Conservation (phyloP, 768 basidiomycete genomes). For the Suillus weaverae region DNA sequence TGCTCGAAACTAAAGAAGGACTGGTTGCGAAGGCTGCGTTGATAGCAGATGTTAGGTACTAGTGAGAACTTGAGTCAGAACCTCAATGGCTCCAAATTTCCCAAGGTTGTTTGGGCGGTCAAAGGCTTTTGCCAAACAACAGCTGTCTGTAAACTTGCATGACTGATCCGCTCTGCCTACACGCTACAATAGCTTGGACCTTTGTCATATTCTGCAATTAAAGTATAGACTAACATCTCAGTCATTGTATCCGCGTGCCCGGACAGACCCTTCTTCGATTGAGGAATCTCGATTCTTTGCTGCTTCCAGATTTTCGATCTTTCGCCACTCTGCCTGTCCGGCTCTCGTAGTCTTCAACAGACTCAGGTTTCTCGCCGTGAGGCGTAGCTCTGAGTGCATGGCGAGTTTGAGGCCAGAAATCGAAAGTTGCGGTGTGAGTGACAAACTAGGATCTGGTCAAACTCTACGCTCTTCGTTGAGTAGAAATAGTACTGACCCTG, state of each 20-base stretch:
- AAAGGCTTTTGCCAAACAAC: neutral
- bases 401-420: conserved; percentile 75
- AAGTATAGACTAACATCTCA: conserved; percentile 26
- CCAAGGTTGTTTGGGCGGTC: neutral
- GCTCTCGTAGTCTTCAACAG: conserved; percentile 68
- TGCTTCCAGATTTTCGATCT: conserved; percentile 74
- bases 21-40: neutral
- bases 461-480: neutral
- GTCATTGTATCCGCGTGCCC: conserved; percentile 62
- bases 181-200: neutral
- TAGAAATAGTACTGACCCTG: conserved; percentile 46
- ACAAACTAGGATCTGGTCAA: conserved; percentile 47
- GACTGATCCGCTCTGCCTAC: neutral
- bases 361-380: conserved; percentile 75
- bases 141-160: no score
- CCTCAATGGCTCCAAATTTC: neutral
- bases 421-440: conserved; percentile 78
- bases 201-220: neutral
- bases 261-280: conserved; percentile 31
- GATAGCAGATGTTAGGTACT: no score
- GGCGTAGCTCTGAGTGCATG: conserved; percentile 83
- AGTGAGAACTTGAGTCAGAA: no score
- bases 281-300: conserved; percentile 51
- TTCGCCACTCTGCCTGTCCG: conserved; percentile 65
- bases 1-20: neutral